Conservation (phyloP, 176 grass and related monocot genomes). For the Phoenix dactylifera region DNA sequence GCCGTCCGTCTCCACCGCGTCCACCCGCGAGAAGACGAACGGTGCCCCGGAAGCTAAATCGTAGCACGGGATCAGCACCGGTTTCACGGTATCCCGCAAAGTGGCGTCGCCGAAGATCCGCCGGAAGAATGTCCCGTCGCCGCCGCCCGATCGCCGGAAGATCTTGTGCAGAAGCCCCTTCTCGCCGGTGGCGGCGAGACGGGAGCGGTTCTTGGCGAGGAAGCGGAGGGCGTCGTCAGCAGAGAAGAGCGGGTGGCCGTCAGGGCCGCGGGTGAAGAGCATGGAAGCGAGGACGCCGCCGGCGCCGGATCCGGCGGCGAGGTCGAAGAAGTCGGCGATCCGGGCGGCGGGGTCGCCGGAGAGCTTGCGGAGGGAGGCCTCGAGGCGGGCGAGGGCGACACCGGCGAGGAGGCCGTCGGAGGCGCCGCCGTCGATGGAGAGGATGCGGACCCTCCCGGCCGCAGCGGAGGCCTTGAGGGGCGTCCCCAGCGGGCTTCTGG, state of each 20-base stretch:
- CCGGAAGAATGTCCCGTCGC: background rate
- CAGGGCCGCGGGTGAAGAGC: conserved; percentile 12
- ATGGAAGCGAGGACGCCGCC: conserved; percentile 10
- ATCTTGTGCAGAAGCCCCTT: conserved; percentile 1
- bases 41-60: conserved; percentile 12
- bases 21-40: conserved; percentile 19
- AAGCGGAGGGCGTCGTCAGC: conserved; percentile 11
- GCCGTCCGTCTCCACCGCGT: conserved; percentile 20
- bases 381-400: conserved; percentile 11
- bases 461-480: background rate
- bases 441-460: conserved; percentile 1
- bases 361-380: conserved; percentile 10
- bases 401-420: conserved; percentile 12
- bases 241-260: conserved; percentile 3
- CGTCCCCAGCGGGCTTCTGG: background rate
- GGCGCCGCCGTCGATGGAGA: conserved; percentile 15
- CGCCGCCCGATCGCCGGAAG: conserved; percentile 4
- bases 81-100: conserved; percentile 13
- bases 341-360: conserved; percentile 2
- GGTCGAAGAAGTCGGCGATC: conserved; percentile 14
- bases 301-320: conserved; percentile 12
- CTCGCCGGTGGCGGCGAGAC: background rate
- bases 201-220: conserved; percentile 9
- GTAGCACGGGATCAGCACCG: conserved; percentile 23
- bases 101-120: conserved; percentile 9